phyloP scores from a whole-genome alignment of 2,329 filamentous ascomycete genomes.

The Diaporthe helianthi region DNA sequence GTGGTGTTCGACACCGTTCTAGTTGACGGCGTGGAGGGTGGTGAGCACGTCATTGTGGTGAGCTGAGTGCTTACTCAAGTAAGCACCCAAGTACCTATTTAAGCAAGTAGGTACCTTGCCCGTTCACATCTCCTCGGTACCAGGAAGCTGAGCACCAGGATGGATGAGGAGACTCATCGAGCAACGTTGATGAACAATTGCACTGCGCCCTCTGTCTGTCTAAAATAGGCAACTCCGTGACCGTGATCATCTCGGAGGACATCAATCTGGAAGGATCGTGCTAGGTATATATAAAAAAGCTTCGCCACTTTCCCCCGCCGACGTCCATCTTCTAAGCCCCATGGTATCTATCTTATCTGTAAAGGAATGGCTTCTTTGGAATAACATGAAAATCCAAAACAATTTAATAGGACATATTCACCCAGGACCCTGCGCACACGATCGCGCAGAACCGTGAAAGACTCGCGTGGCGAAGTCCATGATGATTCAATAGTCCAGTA shows the following conservation, averaged over 20 bases:
- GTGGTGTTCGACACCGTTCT: slow-evolving; percentile 33
- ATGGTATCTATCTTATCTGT: slow-evolving; percentile 21
- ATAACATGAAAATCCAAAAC: not conserved
- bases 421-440: not conserved
- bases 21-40: slow-evolving; percentile 28
- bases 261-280: slow-evolving; percentile 18
- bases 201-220: not conserved
- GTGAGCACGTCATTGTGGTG: slow-evolving; percentile 31
- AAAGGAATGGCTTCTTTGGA: not conserved
- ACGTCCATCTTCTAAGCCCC: not conserved
- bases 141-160: not conserved
- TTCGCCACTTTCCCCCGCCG: not conserved
- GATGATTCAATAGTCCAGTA: not conserved
- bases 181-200: not conserved
- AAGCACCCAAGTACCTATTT: too few species aligned
- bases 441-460: not conserved
- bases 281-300: slow-evolving; percentile 3
- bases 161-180: not conserved
- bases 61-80: slow-evolving; percentile 17
- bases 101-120: too few species aligned
- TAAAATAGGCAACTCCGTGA: not conserved
- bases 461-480: not conserved
- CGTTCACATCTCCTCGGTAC: not conserved
- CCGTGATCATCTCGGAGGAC: slow-evolving; percentile 3
- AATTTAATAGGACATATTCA: not conserved